Percentiles rank a stretch among this genome's conserved stretches.
These are phyloP conservation scores for Saccharomycopsis hybrid DNA, from an alignment of 1,139 yeast species.

Conservation along the genomic window DNA sequence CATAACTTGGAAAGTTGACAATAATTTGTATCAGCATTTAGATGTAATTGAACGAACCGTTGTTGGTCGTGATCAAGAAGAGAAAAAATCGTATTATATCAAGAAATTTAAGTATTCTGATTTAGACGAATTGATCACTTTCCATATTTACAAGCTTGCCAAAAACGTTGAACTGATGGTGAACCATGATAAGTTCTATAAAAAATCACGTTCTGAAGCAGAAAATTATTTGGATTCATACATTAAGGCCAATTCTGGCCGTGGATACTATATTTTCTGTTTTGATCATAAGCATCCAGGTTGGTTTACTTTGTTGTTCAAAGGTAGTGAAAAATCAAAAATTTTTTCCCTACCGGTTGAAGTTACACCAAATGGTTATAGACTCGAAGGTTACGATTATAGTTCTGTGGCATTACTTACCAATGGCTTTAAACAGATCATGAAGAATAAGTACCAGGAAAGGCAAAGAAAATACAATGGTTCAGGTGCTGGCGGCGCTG, in stretches of 20 bases:
- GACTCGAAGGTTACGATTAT: constrained; percentile 70
- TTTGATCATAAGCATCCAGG: constrained; percentile 91
- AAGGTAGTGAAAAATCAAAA: constrained; percentile 64
- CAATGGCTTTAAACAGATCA: constrained; percentile 79
- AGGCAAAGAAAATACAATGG: not conserved
- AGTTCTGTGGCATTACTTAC: constrained; percentile 84
- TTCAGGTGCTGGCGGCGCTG: not conserved
- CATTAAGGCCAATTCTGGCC: constrained; percentile 84
- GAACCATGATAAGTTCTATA: constrained; percentile 81
- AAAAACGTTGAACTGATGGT: constrained; percentile 80
- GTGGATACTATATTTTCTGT: constrained; percentile 88
- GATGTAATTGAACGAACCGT: constrained; percentile 74
- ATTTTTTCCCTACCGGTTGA: constrained; percentile 86
- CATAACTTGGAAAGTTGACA: constrained; percentile 94
- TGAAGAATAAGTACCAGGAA: constrained; percentile 26
- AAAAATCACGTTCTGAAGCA: constrained; percentile 74
- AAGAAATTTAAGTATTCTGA: constrained; percentile 73
- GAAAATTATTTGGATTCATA: constrained; percentile 84
- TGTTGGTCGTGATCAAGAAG: constrained; percentile 31
- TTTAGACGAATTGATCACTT: constrained; percentile 87
- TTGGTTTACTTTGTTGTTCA: constrained; percentile 80
- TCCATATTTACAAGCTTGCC: constrained; percentile 81
- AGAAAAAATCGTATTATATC: constrained; percentile 33
- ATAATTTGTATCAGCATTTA: constrained; percentile 83
- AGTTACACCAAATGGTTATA: constrained; percentile 81